These are phyloP conservation scores for Ceratocystis colombiana DNA, from an alignment of 2,329 filamentous ascomycete species.

Conservation along the genomic window DNA sequence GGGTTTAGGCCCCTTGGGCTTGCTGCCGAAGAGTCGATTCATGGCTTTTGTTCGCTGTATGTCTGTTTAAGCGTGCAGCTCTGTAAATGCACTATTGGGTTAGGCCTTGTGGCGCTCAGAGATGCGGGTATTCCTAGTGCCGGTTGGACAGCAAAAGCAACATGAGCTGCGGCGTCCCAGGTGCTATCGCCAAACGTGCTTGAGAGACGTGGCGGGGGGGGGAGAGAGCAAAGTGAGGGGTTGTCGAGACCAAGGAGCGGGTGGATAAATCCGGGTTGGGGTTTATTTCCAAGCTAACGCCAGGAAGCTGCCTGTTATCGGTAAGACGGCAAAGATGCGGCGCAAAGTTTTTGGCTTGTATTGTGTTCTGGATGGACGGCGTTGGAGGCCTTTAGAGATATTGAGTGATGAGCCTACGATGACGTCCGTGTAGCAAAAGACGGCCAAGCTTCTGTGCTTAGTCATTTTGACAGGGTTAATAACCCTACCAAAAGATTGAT, in stretches of 20 bases:
- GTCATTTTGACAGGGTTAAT: background rate
- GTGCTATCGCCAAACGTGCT: no score
- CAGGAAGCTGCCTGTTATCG: no score
- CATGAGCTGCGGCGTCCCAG: no score
- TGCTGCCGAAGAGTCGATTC: constrained; percentile 93
- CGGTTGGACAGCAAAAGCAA: no score
- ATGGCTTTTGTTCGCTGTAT: constrained; percentile 42
- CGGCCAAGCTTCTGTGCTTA: constrained; percentile 3
- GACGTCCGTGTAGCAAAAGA: background rate
- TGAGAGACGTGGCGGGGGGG: no score
- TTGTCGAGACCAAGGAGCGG: no score
- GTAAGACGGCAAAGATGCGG: no score
- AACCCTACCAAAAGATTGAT: background rate
- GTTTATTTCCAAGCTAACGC: no score
- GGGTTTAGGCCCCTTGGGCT: constrained; percentile 78
- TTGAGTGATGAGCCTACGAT: background rate
- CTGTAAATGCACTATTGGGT: background rate
- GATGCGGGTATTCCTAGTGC: background rate
- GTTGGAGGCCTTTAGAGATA: background rate
- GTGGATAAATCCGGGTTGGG: no score
- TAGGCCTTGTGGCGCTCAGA: background rate
- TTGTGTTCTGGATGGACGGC: background rate
- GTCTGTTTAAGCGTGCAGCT: background rate
- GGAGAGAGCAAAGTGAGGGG: no score
- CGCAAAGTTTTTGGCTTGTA: background rate